Evolutionary conservation across 2,329 filamentous ascomycete genomes (phyloP).

Genomic region (Colletotrichum sp.): DNA sequence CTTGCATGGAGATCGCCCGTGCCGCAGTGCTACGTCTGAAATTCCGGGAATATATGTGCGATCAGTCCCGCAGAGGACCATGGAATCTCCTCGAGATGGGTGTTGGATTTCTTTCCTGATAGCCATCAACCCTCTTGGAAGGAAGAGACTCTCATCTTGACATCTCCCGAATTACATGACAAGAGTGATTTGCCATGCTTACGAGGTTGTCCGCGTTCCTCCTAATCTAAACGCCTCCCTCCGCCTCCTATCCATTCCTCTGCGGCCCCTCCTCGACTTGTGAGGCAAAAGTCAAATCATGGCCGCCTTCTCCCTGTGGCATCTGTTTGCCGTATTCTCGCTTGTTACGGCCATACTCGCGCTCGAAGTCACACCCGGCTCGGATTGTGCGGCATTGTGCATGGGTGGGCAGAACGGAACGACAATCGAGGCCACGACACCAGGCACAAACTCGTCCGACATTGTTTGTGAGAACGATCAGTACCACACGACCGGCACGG

Average conservation of each 20-base stretch:
- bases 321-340: slow-evolving; percentile 8
- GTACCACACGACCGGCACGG: slow-evolving; percentile 39
- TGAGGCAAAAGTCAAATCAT: too few species aligned
- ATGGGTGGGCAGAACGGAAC: slow-evolving; percentile 41
- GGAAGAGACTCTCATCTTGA: too few species aligned
- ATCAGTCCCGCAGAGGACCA: neutral
- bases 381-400: slow-evolving; percentile 53
- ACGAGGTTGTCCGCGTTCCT: too few species aligned
- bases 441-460: slow-evolving; percentile 49
- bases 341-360: slow-evolving; percentile 25
- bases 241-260: too few species aligned
- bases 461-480: slow-evolving; percentile 49
- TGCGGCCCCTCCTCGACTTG: too few species aligned
- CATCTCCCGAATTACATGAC: too few species aligned
- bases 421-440: slow-evolving; percentile 34
- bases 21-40: slow-evolving; percentile 3
- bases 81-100: too few species aligned
- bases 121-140: too few species aligned
- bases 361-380: slow-evolving; percentile 55
- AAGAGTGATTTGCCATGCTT: too few species aligned
- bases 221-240: too few species aligned
- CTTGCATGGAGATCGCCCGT: slow-evolving; percentile 1
- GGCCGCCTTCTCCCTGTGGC: neutral
- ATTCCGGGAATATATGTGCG: slow-evolving; percentile 1
- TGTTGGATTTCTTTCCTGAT: too few species aligned